Base-by-base conservation (phyloP, 257 asterid species). In the Plantago elongata region DNA sequence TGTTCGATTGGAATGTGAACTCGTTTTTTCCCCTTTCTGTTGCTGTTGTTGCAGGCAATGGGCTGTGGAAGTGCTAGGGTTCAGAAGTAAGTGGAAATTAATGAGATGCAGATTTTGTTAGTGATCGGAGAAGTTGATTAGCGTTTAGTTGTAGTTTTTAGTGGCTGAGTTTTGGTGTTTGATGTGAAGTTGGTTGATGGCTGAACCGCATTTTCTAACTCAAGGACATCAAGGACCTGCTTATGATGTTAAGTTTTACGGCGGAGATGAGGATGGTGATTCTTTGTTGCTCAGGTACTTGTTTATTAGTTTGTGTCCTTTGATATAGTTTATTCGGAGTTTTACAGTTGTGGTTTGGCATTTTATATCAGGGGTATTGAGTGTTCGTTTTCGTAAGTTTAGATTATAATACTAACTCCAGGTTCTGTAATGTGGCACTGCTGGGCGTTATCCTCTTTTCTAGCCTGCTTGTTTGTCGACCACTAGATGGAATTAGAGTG, bases 221-320 rank as follows among this genome's bases (percentile, higher is more conserved):
- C 83, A 78, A 77, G 99, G 95, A 69, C 97, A 92, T 67, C 85
- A 86, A 62, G 99, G 97, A 16, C 96, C 99, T 47, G 96, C 89
- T 76, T 92, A 92, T 80, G 99, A 89, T 83, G 89, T 92, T 62
- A 84, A 77, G 58, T 92, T 92, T 71, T 92, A 83, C 13, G 77
- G 76, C 3, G 34, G 63, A n/a, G 75, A 57, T 3, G 84, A 89
- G n/a, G 97, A 57, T 3, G 84, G 86, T 17, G 97, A 89, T 73
- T 69, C 95, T 1, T 49, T 89, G 74, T 70, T 89, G 63, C 61
- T 89, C 73, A 92, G 99, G 97, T 89, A 76, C 49, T 14, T 13
- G 16, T 14, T 50, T 48, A 1, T 51, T n/a, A 6, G 38, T 37
- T 64, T 46, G 14, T 57, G 48, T 44, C 18, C 13, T 51, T 70